phyloP scores from a whole-genome alignment of 306 rosid genomes.

The Cicer cuneatum region DNA sequence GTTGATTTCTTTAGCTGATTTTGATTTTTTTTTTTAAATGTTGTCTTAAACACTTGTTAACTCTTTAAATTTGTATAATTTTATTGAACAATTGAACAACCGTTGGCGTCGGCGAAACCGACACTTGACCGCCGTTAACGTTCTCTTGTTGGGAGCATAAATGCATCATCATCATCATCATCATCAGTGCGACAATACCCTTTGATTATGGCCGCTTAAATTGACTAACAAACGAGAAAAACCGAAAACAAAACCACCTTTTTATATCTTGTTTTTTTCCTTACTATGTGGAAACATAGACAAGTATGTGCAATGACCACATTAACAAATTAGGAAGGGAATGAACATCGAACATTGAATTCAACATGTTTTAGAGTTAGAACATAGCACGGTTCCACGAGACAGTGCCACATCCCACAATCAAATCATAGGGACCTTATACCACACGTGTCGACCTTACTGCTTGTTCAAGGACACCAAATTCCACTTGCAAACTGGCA shows the following conservation, averaged over 20 bases:
- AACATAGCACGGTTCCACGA: constrained; percentile 10
- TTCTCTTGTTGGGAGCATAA: constrained; percentile 2
- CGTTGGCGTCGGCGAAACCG: background rate
- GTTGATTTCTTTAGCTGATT: too few species aligned
- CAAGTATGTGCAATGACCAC: background rate
- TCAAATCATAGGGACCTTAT: constrained; percentile 31
- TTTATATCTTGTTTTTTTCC: background rate
- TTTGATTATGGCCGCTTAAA: constrained; percentile 6
- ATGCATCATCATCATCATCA: background rate
- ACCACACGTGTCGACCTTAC: constrained; percentile 11
- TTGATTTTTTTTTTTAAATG: too few species aligned
- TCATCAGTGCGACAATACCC: constrained; percentile 10
- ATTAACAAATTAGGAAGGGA: constrained; percentile 4
- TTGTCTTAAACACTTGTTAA: too few species aligned
- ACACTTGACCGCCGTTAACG: constrained; percentile 18
- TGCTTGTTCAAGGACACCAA: background rate
- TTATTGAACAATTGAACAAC: background rate
- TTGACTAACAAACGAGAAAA: constrained; percentile 19
- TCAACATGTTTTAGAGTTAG: background rate
- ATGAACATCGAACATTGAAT: background rate
- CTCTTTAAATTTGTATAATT: too few species aligned
- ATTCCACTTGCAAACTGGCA: constrained; percentile 1
- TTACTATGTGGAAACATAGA: constrained; percentile 15
- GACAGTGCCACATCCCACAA: background rate
- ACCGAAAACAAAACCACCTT: constrained; percentile 5